Conservation (phyloP, 164 flowering plant species). For the Taxillus chinensis region DNA sequence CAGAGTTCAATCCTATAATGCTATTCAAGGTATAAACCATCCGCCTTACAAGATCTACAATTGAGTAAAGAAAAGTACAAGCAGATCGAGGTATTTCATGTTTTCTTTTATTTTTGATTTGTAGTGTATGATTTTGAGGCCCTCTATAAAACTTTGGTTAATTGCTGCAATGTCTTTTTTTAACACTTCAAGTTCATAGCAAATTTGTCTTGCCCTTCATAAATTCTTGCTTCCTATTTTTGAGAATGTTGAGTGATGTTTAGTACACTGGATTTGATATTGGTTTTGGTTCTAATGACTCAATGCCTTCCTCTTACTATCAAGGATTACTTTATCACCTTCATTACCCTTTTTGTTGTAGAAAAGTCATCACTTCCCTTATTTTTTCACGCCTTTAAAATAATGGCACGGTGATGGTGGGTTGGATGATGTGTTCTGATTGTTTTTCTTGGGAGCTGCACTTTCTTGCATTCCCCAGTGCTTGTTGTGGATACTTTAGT, state of each 20-base stretch:
- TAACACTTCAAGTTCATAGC: slow-evolving; percentile 54
- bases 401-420: no score
- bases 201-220: slow-evolving; percentile 26
- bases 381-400: no score
- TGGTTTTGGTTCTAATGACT: no score
- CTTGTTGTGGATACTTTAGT: no score
- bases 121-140: background rate
- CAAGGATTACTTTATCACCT: no score
- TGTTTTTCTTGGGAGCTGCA: no score
- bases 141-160: background rate
- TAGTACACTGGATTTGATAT: background rate
- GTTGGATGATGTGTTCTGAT: no score
- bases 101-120: background rate
- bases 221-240: slow-evolving; percentile 38
- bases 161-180: background rate
- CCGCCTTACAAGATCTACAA: slow-evolving; percentile 57
- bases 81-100: slow-evolving; percentile 38
- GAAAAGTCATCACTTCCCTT: no score
- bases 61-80: slow-evolving; percentile 48
- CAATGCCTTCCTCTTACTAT: no score
- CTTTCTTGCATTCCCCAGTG: no score
- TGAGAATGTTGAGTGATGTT: slow-evolving; percentile 20
- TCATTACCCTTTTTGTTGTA: no score
- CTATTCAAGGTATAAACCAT: slow-evolving; percentile 41
- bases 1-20: slow-evolving; percentile 35